A percentile compares a stretch with the other conserved stretches of the same genome.
Conservation (phyloP, 352 stramenopile species). For the Globisporangium mamillatum region DNA sequence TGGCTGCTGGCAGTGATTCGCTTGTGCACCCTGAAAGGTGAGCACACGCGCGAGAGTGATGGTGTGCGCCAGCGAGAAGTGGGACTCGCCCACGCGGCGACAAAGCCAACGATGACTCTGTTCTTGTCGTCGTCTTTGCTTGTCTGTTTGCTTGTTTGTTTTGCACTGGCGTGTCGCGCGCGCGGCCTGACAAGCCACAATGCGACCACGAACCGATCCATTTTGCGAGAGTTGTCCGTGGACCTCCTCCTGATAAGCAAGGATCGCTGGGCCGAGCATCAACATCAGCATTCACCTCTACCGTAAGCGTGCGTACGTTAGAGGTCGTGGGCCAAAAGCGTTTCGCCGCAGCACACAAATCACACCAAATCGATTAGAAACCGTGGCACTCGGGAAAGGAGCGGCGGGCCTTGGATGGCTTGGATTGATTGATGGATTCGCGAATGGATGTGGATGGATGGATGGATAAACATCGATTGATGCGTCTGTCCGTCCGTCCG, state of each 20-base stretch:
- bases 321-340: background rate
- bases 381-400: conserved; percentile 8
- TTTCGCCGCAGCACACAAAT: background rate
- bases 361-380: conserved; percentile 12
- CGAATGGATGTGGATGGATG: background rate
- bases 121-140: background rate
- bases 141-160: background rate
- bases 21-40: background rate
- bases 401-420: background rate
- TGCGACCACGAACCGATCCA: background rate
- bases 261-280: background rate
- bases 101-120: background rate
- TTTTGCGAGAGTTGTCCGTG: background rate
- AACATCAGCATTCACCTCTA: background rate
- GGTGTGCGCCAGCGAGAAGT: background rate
- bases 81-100: background rate
- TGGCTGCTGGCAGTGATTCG: background rate
- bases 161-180: background rate
- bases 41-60: background rate
- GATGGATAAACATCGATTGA: background rate
- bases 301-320: background rate
- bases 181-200: background rate
- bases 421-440: background rate
- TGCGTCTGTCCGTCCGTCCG: background rate
- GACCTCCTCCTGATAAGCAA: background rate